These are phyloP conservation scores for Chrysosporium queenslandicum DNA, from an alignment of 2,329 filamentous ascomycete genomes.

Conservation along the genomic window DNA sequence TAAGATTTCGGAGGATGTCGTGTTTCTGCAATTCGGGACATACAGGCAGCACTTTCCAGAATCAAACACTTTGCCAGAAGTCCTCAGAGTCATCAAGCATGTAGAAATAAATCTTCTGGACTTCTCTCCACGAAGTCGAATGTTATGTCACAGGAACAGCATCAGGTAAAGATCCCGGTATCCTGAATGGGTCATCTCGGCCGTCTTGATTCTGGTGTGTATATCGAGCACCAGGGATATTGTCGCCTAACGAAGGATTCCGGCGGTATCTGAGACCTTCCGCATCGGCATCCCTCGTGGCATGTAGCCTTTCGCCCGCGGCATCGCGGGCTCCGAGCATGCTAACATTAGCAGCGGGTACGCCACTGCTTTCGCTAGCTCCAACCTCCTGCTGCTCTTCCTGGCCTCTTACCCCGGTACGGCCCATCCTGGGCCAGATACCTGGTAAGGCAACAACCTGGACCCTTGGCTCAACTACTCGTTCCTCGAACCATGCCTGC, in stretches of 20 bases:
- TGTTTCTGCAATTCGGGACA: no score
- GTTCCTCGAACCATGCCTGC: constrained; percentile 58
- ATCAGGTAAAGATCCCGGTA: constrained; percentile 34
- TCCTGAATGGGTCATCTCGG: constrained; percentile 27
- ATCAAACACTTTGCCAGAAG: no score
- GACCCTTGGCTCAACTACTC: constrained; percentile 55
- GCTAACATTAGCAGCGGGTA: constrained; percentile 4
- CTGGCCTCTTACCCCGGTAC: constrained; percentile 37
- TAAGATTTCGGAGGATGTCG: no score
- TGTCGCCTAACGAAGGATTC: background rate
- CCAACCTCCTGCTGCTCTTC: constrained; percentile 28
- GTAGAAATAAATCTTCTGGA: background rate
- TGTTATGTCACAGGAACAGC: constrained; percentile 20
- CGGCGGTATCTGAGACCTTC: constrained; percentile 29
- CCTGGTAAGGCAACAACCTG: constrained; percentile 55
- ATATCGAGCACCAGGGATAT: background rate
- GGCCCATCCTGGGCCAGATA: constrained; percentile 51
- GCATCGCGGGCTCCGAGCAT: constrained; percentile 6
- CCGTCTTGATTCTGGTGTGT: background rate
- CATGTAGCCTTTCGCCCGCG: constrained; percentile 15
- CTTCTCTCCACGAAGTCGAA: background rate
- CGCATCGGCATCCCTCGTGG: constrained; percentile 20
- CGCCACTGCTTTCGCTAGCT: constrained; percentile 12
- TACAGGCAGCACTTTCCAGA: no score
- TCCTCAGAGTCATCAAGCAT: no score